A percentile compares a stretch with the other conserved stretches of the same genome.
phyloP scores from a whole-genome alignment of 2,329 filamentous ascomycete species.

The Epichloe bromicola region DNA sequence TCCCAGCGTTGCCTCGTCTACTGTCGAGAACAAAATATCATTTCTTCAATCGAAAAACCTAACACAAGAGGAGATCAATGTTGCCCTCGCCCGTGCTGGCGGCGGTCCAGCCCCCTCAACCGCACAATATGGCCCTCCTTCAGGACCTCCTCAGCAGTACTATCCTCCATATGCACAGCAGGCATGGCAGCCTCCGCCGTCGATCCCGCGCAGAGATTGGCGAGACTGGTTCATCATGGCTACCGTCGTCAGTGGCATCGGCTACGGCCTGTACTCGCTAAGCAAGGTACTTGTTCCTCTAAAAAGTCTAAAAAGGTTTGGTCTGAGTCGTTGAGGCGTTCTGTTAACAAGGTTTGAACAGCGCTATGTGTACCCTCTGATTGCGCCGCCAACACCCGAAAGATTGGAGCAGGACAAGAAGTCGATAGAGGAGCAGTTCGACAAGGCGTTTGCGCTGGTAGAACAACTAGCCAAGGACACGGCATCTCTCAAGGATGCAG shows the following conservation, averaged over 20 bases:
- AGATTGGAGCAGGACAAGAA: slow-evolving; percentile 92
- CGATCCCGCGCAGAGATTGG: slow-evolving; percentile 76
- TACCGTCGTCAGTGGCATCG: slow-evolving; percentile 78
- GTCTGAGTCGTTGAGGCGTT: too few relatives aligned
- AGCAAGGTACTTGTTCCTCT: slow-evolving; percentile 52
- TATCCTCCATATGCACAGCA: slow-evolving; percentile 38
- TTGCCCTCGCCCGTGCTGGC: slow-evolving; percentile 63
- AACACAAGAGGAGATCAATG: slow-evolving; percentile 87
- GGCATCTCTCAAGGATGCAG: slow-evolving; percentile 70
- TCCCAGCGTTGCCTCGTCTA: slow-evolving; percentile 75
- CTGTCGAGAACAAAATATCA: slow-evolving; percentile 83
- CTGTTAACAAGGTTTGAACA: slow-evolving; percentile 21
- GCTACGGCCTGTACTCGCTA: slow-evolving; percentile 78
- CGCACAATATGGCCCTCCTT: slow-evolving; percentile 30
- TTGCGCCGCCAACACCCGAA: slow-evolving; percentile 85
- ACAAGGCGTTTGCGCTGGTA: slow-evolving; percentile 78
- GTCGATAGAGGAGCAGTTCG: slow-evolving; percentile 83
- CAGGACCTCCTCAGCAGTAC: slow-evolving; percentile 29
- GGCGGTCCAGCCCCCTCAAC: slow-evolving; percentile 35
- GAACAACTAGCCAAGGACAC: slow-evolving; percentile 91
- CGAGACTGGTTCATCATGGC: slow-evolving; percentile 99
- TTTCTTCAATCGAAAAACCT: slow-evolving; percentile 96
- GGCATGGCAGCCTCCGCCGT: slow-evolving; percentile 45
- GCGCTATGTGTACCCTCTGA: slow-evolving; percentile 83
- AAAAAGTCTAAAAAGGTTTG: not conserved